Percentiles rank a stretch among this genome's conserved stretches.
These are phyloP conservation scores for Malassezia dermatis DNA, from an alignment of 1,284 basidiomycete species.

Conservation along the genomic window DNA sequence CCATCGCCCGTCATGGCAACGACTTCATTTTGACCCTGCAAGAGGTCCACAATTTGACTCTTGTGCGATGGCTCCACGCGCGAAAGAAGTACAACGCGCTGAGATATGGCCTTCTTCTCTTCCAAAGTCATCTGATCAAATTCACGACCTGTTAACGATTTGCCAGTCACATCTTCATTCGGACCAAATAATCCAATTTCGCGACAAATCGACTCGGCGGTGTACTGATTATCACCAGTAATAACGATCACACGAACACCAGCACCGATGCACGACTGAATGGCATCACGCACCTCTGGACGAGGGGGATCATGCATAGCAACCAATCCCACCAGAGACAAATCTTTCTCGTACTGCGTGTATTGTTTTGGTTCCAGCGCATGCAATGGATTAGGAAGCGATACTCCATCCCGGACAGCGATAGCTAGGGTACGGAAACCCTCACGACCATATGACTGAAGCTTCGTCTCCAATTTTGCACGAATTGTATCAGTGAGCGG, in stretches of 20 bases:
- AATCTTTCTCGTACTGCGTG: slow-evolving; percentile 62
- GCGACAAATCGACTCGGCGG: slow-evolving; percentile 91
- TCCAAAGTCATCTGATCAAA: slow-evolving; percentile 65
- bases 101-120: slow-evolving; percentile 73
- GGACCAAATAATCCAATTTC: slow-evolving; percentile 77
- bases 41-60: slow-evolving; percentile 80
- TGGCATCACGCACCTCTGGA: slow-evolving; percentile 76
- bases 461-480: slow-evolving; percentile 57
- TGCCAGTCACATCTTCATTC: slow-evolving; percentile 53
- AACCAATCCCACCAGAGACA: slow-evolving; percentile 87
- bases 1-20: slow-evolving; percentile 70
- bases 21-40: slow-evolving; percentile 83
- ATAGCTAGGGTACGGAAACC: slow-evolving; percentile 85
- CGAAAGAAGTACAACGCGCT: slow-evolving; percentile 76
- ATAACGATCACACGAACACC: slow-evolving; percentile 95
- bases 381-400: slow-evolving; percentile 51
- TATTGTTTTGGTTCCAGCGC: slow-evolving; percentile 74
- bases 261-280: slow-evolving; percentile 79
- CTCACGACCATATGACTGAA: slow-evolving; percentile 62
- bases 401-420: slow-evolving; percentile 65
- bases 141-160: slow-evolving; percentile 81
- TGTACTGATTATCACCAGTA: slow-evolving; percentile 96
- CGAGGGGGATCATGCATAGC: slow-evolving; percentile 98
- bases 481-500: slow-evolving; percentile 54
- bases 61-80: slow-evolving; percentile 94